phyloP scores from a whole-genome alignment of 306 rosid genomes.

The Prunus campanulata region DNA sequence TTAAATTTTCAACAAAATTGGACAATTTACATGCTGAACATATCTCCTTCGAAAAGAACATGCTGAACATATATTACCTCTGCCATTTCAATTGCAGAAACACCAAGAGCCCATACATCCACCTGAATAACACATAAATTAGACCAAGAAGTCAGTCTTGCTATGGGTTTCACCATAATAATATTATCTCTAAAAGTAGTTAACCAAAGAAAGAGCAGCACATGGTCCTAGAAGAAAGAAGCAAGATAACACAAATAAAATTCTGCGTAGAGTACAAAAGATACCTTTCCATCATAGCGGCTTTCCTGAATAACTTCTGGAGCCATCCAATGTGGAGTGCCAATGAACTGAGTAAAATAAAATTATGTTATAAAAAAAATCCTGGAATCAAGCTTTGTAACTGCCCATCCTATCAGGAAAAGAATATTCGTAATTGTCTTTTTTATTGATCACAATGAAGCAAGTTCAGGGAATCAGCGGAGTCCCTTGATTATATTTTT shows the following conservation, averaged over 20 bases:
- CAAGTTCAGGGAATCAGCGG: background rate
- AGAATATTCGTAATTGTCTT: no score
- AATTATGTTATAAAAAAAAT: slow-evolving; percentile 27
- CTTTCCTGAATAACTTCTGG: slow-evolving; percentile 99
- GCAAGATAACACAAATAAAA: slow-evolving; percentile 21
- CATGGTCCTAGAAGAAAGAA: slow-evolving; percentile 16
- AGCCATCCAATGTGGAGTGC: slow-evolving; percentile 99
- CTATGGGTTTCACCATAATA: background rate
- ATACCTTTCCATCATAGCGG: slow-evolving; percentile 98
- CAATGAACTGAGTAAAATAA: slow-evolving; percentile 72
- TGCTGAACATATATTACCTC: slow-evolving; percentile 57
- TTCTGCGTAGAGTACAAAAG: slow-evolving; percentile 7
- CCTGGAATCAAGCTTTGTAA: slow-evolving; percentile 11
- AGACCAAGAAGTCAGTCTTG: background rate
- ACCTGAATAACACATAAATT: slow-evolving; percentile 53
- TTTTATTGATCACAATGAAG: background rate
- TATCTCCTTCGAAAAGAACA: background rate
- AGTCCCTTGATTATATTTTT: background rate
- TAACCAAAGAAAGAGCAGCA: slow-evolving; percentile 5
- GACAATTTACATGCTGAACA: slow-evolving; percentile 13
- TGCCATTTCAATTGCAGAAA: slow-evolving; percentile 99
- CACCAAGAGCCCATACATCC: slow-evolving; percentile 99
- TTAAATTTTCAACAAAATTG: background rate
- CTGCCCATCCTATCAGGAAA: background rate
- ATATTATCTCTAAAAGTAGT: background rate